These are phyloP conservation scores for Cyberlindnera samutprakarnensis DNA, from an alignment of 805 yeast genomes.

Conservation along the genomic window DNA sequence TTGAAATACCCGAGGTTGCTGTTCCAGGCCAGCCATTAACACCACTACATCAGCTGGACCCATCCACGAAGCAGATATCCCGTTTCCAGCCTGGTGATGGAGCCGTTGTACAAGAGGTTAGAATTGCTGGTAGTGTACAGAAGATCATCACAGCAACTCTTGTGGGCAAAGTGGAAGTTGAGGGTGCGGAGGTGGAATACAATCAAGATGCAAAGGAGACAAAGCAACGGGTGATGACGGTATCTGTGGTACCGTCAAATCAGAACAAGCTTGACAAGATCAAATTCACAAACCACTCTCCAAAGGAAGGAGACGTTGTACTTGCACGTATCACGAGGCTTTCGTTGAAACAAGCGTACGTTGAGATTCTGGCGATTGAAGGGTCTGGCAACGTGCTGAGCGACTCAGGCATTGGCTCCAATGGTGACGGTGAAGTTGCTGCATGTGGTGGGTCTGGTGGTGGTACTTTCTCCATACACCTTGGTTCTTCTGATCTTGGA, in stretches of 20 bases:
- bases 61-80: slow-evolving; percentile 24
- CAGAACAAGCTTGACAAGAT: slow-evolving; percentile 6
- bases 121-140: slow-evolving; percentile 29
- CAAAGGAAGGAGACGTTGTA: slow-evolving; percentile 80
- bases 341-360: slow-evolving; percentile 60
- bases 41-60: slow-evolving; percentile 41
- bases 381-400: slow-evolving; percentile 46
- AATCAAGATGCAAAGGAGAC: slow-evolving; percentile 17
- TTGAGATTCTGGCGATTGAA: slow-evolving; percentile 70
- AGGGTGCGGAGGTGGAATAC: slow-evolving; percentile 13
- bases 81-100: slow-evolving; percentile 62
- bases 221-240: slow-evolving; percentile 8
- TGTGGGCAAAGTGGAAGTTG: slow-evolving; percentile 45
- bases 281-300: slow-evolving; percentile 32
- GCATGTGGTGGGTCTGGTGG: slow-evolving; percentile 54
- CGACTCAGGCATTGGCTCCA: slow-evolving; percentile 64
- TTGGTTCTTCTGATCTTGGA: slow-evolving; percentile 64
- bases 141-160: slow-evolving; percentile 49
- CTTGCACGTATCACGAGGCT: slow-evolving; percentile 67
- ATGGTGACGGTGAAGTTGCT: slow-evolving; percentile 33
- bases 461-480: slow-evolving; percentile 32
- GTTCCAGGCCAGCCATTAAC: slow-evolving; percentile 81
- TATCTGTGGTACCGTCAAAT: slow-evolving; percentile 24
- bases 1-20: slow-evolving; percentile 30
- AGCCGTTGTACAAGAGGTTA: slow-evolving; percentile 41